Percentiles rank a stretch among this genome's conserved stretches.
Conservation (phyloP, 164 flowering plant genomes). For the Buxus sempervirens region DNA sequence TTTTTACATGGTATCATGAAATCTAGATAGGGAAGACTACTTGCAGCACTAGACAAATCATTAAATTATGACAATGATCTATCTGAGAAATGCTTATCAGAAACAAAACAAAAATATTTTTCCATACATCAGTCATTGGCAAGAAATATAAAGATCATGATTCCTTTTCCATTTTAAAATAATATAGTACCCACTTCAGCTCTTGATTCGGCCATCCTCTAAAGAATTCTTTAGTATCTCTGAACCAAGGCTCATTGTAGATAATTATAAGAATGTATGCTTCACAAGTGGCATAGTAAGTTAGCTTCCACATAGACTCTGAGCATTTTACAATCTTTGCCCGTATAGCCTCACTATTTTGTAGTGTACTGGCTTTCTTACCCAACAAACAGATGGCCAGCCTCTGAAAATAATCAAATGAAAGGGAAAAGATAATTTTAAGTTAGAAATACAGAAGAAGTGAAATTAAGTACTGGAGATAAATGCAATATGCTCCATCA, state of each 20-base stretch:
- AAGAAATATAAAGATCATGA: no score
- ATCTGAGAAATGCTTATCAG: no score
- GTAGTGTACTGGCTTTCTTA: constrained; percentile 33
- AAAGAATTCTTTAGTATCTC: constrained; percentile 53
- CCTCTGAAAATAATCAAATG: constrained; percentile 39
- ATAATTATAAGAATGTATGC: constrained; percentile 40
- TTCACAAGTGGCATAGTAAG: constrained; percentile 71
- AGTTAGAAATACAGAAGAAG: background rate
- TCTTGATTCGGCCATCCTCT: constrained; percentile 90
- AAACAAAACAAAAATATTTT: no score
- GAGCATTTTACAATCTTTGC: constrained; percentile 72
- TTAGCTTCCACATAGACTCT: constrained; percentile 92
- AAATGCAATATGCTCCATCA: no score
- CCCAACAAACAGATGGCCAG: constrained; percentile 55
- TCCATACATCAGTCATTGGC: no score
- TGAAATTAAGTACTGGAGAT: background rate
- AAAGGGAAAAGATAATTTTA: background rate
- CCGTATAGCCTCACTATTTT: constrained; percentile 35
- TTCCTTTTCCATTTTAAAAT: background rate
- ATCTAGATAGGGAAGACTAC: no score
- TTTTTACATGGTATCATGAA: no score
- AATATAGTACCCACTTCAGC: constrained; percentile 51
- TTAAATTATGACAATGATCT: no score
- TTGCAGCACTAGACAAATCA: no score
- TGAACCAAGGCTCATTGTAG: constrained; percentile 76